Base-by-base conservation (phyloP, 768 basidiomycete genomes). In the Pisolithus marmoratus region DNA sequence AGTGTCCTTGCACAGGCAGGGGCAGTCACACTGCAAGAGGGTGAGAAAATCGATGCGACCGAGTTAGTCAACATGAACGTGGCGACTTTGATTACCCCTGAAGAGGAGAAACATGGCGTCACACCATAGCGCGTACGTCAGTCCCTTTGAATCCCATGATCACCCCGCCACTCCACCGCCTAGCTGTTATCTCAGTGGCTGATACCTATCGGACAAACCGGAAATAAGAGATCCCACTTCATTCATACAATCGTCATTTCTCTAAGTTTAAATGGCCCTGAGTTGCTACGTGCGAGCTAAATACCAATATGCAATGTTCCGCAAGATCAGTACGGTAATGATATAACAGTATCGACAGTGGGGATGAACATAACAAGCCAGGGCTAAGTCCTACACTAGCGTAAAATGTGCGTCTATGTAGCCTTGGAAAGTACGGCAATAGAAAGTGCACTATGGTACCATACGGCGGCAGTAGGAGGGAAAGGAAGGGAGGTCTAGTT, bases 1-100 rank as follows among this genome's bases (percentile, higher is more conserved):
- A 49, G 90, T 46, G 75, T 85, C 19, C 77, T 94, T 20, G 79
- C 83, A 60, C 81, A 84, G 61, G 90, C 91, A 5, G 87, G 89
- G 6, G 87, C 87, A 9, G 78, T 92, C 44, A 65, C 67, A 11
- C 55, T 61, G 4, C 76, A 81, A 11, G 75, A 74, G 37, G 77
- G 74, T 8, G 83, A 79, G 31, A 47, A 22, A 2, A 83, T 84
- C 63, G 62, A 78, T 22, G 60, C 82, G n/a, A 67, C 65, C 4
- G 59, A 75, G 29, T 90, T 90, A 58, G 74, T 90, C 23, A 74
- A 81, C 54, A 65, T 64, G 43, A 20, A 45, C n/a, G 43, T 45
- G 26, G 43, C 23, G 43, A 45, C 24, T 17, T 26, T 45, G 43
- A 26, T 45, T 29, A 27, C 14, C 24, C 43, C 43, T 17, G 27